A percentile compares a stretch with the other conserved stretches of the same genome.
These are phyloP conservation scores for Talaromyces pinophilus DNA, from an alignment of 2,329 filamentous ascomycete genomes.

Conservation along the genomic window DNA sequence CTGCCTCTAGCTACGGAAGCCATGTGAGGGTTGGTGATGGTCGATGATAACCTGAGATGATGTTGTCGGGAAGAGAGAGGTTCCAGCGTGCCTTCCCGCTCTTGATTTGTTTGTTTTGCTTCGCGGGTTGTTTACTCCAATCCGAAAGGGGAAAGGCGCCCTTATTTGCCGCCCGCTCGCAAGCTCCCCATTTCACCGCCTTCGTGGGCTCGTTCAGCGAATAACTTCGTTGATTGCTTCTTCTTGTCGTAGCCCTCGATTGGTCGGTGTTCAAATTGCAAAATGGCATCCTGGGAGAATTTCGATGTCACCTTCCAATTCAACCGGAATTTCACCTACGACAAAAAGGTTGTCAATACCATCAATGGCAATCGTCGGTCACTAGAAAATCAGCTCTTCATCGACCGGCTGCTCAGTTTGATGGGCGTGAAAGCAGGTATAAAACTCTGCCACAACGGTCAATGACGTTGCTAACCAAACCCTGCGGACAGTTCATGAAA, in stretches of 20 bases:
- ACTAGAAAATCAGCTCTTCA: constrained; percentile 71
- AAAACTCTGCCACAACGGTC: not conserved
- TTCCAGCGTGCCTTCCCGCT: constrained; percentile 23
- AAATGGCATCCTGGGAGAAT: constrained; percentile 56
- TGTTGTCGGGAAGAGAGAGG: constrained; percentile 29
- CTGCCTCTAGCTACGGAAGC: constrained; percentile 49
- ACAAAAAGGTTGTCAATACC: constrained; percentile 60
- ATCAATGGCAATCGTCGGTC: constrained; percentile 68
- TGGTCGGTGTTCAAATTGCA: constrained; percentile 18
- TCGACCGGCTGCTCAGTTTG: constrained; percentile 72
- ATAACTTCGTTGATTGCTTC: not conserved
- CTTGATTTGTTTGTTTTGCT: constrained; percentile 26
- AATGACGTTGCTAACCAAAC: constrained; percentile 1
- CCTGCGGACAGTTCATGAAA: constrained; percentile 53
- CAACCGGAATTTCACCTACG: constrained; percentile 62
- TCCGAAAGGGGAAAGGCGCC: constrained; percentile 37
- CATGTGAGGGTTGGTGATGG: constrained; percentile 32
- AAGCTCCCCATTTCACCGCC: constrained; percentile 14
- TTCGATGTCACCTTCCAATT: constrained; percentile 69
- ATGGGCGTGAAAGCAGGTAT: constrained; percentile 70
- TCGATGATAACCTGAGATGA: constrained; percentile 27
- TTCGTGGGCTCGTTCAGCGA: constrained; percentile 20
- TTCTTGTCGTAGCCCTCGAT: not conserved
- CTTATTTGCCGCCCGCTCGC: constrained; percentile 32
- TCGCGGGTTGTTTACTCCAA: constrained; percentile 42